Percentiles rank a stretch among this genome's conserved stretches.
phyloP scores from a whole-genome alignment of 2,329 filamentous ascomycete genomes.

The Malbranchea cinnamomea region DNA sequence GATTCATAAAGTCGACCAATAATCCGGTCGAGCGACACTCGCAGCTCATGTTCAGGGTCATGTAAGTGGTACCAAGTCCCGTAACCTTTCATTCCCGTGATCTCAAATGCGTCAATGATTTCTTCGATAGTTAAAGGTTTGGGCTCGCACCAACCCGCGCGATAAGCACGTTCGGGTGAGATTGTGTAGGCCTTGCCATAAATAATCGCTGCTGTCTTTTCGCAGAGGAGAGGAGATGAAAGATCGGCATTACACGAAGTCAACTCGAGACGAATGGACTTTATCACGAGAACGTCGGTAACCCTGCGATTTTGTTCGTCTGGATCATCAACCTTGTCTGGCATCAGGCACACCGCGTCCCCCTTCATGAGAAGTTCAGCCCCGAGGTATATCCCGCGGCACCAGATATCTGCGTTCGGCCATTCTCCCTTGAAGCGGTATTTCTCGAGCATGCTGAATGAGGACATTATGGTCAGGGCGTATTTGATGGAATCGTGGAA shows the following conservation, averaged over 20 bases:
- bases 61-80: slow-evolving; percentile 39
- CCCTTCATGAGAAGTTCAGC: slow-evolving; percentile 39
- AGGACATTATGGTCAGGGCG: slow-evolving; percentile 38
- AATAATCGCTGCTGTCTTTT: slow-evolving; percentile 33
- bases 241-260: slow-evolving; percentile 33
- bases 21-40: slow-evolving; percentile 36
- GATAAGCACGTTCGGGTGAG: slow-evolving; percentile 15
- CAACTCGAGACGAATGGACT: slow-evolving; percentile 37
- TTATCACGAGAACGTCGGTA: slow-evolving; percentile 40
- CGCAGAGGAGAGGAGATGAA: slow-evolving; percentile 31
- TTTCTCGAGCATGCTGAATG: slow-evolving; percentile 38
- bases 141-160: too few relatives aligned
- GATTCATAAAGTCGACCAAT: slow-evolving; percentile 41
- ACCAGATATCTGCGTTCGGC: slow-evolving; percentile 39
- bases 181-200: slow-evolving; percentile 35
- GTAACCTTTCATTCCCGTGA: slow-evolving; percentile 30
- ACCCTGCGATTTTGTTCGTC: slow-evolving; percentile 15
- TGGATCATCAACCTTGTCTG: slow-evolving; percentile 16
- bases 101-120: slow-evolving; percentile 21
- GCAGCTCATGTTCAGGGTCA: slow-evolving; percentile 24
- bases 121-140: slow-evolving; percentile 19
- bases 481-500: slow-evolving; percentile 41
- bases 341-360: slow-evolving; percentile 39
- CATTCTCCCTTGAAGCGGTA: slow-evolving; percentile 39
- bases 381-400: slow-evolving; percentile 41